Evolutionary conservation across 225 moss, liverwort and hornwort species (phyloP).

Genomic region (Ulota crispa): DNA sequence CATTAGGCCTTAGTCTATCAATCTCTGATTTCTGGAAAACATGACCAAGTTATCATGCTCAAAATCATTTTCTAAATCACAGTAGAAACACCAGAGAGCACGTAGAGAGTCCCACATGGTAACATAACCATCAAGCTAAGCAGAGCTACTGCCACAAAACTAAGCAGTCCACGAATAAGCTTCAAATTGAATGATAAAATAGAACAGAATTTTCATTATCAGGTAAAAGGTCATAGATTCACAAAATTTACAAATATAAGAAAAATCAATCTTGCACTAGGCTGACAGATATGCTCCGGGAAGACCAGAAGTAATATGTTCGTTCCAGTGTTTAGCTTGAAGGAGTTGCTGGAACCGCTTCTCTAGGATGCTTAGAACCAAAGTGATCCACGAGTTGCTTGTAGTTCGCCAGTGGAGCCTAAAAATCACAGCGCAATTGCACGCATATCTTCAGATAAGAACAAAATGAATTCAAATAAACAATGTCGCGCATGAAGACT

Average conservation of each 20-base stretch:
- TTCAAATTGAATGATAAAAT: neutral
- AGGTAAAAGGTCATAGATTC: conserved; percentile 1
- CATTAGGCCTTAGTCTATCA: no score
- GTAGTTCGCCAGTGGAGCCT: conserved; percentile 64
- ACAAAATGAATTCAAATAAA: neutral
- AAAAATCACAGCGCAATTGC: conserved; percentile 16
- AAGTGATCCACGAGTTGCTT: conserved; percentile 76
- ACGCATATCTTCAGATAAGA: neutral
- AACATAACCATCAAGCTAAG: no score
- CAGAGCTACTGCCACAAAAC: neutral
- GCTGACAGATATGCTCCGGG: conserved; percentile 4
- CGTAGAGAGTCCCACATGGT: no score
- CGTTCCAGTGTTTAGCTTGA: conserved; percentile 27
- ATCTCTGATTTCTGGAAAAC: neutral
- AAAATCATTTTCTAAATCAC: neutral
- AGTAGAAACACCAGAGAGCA: neutral
- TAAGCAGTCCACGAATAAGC: neutral
- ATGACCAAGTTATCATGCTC: neutral
- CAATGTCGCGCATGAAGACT: neutral
- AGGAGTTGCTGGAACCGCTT: conserved; percentile 59
- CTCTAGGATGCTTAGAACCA: conserved; percentile 75
- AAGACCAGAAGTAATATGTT: neutral
- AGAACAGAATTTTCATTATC: neutral
- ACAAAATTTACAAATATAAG: conserved; percentile 14
- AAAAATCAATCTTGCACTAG: conserved; percentile 5